A percentile compares a stretch with the other conserved stretches of the same genome.
phyloP scores from a whole-genome alignment of 345 rosid genomes.

The Rhodamnia argentea region DNA sequence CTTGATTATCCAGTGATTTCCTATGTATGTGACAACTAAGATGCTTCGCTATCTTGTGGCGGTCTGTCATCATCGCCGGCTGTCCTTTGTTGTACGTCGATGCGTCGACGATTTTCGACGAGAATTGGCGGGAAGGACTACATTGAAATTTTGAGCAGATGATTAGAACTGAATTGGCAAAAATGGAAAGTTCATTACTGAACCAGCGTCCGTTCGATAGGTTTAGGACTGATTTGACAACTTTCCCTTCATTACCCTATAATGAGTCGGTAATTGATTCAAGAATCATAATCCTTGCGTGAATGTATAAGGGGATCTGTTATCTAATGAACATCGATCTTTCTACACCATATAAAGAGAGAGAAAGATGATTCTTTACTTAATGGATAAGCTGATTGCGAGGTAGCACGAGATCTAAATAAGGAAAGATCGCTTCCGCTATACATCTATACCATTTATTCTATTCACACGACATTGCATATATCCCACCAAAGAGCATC shows the following conservation, averaged over 20 bases:
- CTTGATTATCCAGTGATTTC: neutral
- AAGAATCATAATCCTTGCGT: neutral
- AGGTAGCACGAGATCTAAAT: neutral
- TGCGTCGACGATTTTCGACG: neutral
- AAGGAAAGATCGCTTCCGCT: neutral
- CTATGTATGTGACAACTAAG: neutral
- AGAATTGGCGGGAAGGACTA: rapidly evolving
- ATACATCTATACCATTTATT: neutral
- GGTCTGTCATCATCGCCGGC: neutral
- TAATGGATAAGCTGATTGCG: neutral
- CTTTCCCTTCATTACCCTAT: neutral
- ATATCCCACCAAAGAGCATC: neutral
- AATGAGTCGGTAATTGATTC: neutral
- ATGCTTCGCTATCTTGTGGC: neutral
- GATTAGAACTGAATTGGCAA: rapidly evolving
- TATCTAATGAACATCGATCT: neutral
- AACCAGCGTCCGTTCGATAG: neutral
- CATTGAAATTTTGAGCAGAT: neutral
- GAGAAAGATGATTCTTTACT: neutral
- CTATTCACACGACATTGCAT: neutral
- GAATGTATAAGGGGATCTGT: neutral
- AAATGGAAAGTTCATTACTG: neutral
- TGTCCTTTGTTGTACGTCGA: no score
- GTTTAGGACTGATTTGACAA: neutral
- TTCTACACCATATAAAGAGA: neutral